A percentile compares a stretch with the other conserved stretches of the same genome.
Conservation (phyloP, 192 early-diverging fungal species). For the Anaeromyces robustus region DNA sequence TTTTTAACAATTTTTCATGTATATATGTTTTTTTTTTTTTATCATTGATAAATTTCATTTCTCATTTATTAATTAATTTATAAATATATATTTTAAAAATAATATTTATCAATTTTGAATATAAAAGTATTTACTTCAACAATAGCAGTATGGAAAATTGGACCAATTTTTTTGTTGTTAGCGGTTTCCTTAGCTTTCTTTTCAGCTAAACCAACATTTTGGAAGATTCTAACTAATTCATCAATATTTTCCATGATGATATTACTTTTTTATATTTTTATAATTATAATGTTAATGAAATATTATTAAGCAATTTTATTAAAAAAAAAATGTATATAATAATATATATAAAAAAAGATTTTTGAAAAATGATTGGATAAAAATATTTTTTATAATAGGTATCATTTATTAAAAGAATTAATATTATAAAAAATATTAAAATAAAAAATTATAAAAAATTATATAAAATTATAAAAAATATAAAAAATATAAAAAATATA, state of each 20-base stretch:
- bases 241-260: neutral
- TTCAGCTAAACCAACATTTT: conserved; percentile 73
- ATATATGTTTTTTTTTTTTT: too few species aligned
- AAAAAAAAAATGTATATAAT: neutral
- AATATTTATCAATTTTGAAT: neutral
- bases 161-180: conserved; percentile 88
- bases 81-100: too few species aligned
- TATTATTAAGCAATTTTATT: neutral
- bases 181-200: conserved; percentile 88
- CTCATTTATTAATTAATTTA: too few species aligned
- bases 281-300: neutral
- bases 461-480: too few species aligned
- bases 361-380: neutral
- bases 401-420: neutral
- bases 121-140: conserved; percentile 27
- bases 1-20: too few species aligned
- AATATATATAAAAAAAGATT: neutral
- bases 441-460: too few species aligned
- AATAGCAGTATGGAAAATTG: conserved; percentile 56
- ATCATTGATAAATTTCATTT: too few species aligned
- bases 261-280: neutral
- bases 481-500: too few species aligned
- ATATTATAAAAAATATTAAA: too few species aligned
- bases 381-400: neutral
- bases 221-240: conserved; percentile 50